Conservation (phyloP, 2,329 filamentous ascomycete genomes). For the Fusarium sp. region DNA sequence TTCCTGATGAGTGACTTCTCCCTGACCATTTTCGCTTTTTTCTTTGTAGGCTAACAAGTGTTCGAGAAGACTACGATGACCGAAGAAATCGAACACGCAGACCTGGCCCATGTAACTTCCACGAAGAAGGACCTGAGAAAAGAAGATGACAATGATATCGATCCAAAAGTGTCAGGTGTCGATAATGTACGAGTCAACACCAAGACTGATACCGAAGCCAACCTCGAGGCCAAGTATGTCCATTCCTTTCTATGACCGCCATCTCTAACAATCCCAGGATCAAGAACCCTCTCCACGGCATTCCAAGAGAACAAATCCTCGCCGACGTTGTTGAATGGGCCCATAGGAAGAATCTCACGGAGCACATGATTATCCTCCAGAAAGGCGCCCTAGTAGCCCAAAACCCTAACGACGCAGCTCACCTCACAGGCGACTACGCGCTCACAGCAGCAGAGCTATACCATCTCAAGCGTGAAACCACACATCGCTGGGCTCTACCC, state of each 20-base stretch:
- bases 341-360: constrained; percentile 58
- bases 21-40: too few relatives aligned
- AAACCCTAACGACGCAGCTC: constrained; percentile 59
- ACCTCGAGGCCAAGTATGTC: neutral
- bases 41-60: neutral
- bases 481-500: constrained; percentile 63
- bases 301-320: constrained; percentile 64
- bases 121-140: neutral
- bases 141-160: neutral
- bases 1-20: neutral
- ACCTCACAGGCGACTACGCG: constrained; percentile 49
- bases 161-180: neutral
- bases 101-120: neutral
- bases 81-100: neutral
- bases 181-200: neutral
- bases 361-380: constrained; percentile 55
- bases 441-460: constrained; percentile 50
- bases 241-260: too few relatives aligned
- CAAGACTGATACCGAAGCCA: neutral
- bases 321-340: constrained; percentile 65
- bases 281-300: constrained; percentile 62
- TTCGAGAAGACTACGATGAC: neutral
- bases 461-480: constrained; percentile 56
- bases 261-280: neutral
- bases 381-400: constrained; percentile 50